Conservation (phyloP, 2,329 filamentous ascomycete species). For the Cladophialophora psammophila region DNA sequence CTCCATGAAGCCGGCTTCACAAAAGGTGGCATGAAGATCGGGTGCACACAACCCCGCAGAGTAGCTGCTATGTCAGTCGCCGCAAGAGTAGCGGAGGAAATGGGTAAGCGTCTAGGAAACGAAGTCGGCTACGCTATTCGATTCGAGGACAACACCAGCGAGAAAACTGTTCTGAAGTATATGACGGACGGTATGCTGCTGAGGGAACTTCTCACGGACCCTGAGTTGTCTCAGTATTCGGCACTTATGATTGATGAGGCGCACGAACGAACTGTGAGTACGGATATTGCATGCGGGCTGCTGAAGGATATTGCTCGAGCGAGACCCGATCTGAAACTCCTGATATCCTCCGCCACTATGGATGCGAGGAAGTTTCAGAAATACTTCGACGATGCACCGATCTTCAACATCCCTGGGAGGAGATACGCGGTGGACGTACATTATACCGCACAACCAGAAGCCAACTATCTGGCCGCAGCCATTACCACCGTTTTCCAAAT, state of each 20-base stretch:
- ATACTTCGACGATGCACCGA: slow-evolving; percentile 91
- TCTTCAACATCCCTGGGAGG: slow-evolving; percentile 92
- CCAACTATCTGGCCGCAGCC: slow-evolving; percentile 89
- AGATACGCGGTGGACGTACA: slow-evolving; percentile 90
- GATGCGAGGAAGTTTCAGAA: slow-evolving; percentile 90
- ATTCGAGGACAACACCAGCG: slow-evolving; percentile 89
- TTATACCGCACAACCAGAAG: slow-evolving; percentile 88
- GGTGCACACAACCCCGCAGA: slow-evolving; percentile 91
- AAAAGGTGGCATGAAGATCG: slow-evolving; percentile 81
- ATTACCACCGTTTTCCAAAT: slow-evolving; percentile 96
- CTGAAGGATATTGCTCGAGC: slow-evolving; percentile 87
- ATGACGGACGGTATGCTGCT: slow-evolving; percentile 98
- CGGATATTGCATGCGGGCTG: slow-evolving; percentile 86
- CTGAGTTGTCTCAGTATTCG: slow-evolving; percentile 80
- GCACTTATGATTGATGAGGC: slow-evolving; percentile 97
- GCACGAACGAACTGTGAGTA: slow-evolving; percentile 90
- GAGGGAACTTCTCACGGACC: slow-evolving; percentile 87
- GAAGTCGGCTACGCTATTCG: slow-evolving; percentile 95
- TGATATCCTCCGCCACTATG: slow-evolving; percentile 94
- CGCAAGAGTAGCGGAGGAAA: slow-evolving; percentile 93
- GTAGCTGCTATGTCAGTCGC: slow-evolving; percentile 98
- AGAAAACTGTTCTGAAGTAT: slow-evolving; percentile 92
- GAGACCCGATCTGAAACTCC: slow-evolving; percentile 82
- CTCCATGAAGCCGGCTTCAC: slow-evolving; percentile 90
- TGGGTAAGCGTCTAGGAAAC: slow-evolving; percentile 85